Conservation (phyloP, 2,329 filamentous ascomycete species). For the Penicillium sp. region DNA sequence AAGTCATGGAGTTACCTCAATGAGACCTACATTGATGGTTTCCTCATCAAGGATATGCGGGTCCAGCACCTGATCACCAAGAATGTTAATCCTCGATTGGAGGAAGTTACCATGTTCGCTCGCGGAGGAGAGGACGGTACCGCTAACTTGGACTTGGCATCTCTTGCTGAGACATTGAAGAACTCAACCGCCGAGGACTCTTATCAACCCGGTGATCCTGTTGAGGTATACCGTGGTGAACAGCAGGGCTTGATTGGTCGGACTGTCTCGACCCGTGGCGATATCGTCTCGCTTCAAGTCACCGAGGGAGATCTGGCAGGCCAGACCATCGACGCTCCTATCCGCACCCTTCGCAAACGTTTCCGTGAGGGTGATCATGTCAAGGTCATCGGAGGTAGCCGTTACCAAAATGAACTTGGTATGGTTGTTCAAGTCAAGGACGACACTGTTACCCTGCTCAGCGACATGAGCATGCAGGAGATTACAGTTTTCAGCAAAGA, state of each 20-base stretch:
- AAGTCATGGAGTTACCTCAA: constrained; percentile 83
- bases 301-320: constrained; percentile 79
- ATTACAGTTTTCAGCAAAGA: constrained; percentile 99
- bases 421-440: constrained; percentile 94
- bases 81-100: constrained; percentile 87
- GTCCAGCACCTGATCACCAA: constrained; percentile 82
- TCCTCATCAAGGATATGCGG: constrained; percentile 91
- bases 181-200: constrained; percentile 77
- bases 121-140: constrained; percentile 87
- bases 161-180: constrained; percentile 86
- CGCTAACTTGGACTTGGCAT: constrained; percentile 88
- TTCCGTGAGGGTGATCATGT: constrained; percentile 96
- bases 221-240: constrained; percentile 94
- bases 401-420: constrained; percentile 91
- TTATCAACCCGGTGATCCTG: constrained; percentile 91
- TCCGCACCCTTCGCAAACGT: constrained; percentile 87
- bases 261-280: constrained; percentile 80
- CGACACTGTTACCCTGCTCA: constrained; percentile 88
- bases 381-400: constrained; percentile 95
- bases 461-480: constrained; percentile 88
- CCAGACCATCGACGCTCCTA: constrained; percentile 87
- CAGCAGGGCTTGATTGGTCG: constrained; percentile 88
- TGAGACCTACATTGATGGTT: constrained; percentile 90
- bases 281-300: constrained; percentile 88
- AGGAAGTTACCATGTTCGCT: constrained; percentile 94